Conservation (phyloP, 116 monocot genomes). For the Iris pallida region DNA sequence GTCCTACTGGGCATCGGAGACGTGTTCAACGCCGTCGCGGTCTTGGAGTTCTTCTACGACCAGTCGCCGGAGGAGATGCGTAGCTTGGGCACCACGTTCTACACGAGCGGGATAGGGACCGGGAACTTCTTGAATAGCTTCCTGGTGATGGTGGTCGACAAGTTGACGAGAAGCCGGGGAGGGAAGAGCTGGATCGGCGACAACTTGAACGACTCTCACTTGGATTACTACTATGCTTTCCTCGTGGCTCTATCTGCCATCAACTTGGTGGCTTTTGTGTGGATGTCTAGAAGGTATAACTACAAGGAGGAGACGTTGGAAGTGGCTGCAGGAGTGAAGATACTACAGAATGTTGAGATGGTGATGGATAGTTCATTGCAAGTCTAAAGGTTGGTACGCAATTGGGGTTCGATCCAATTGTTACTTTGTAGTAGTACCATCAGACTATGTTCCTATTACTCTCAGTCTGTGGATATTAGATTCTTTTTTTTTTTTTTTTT, state of each 20-base stretch:
- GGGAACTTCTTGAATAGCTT: constrained; percentile 68
- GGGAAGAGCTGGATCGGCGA: constrained; percentile 63
- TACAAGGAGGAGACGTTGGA: constrained; percentile 7
- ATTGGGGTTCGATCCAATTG: too few species aligned
- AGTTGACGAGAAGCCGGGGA: constrained; percentile 15
- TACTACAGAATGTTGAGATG: background rate
- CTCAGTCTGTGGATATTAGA: too few species aligned
- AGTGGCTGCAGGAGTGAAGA: background rate
- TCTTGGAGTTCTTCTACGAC: constrained; percentile 78
- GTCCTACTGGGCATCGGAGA: constrained; percentile 51
- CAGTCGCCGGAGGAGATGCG: constrained; percentile 66
- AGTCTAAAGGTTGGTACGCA: too few species aligned
- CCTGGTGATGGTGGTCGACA: constrained; percentile 41
- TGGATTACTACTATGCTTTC: constrained; percentile 66
- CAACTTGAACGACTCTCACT: constrained; percentile 51
- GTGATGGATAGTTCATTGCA: background rate
- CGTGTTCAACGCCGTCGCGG: constrained; percentile 47
- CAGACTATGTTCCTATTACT: too few species aligned
- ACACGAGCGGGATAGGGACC: constrained; percentile 45
- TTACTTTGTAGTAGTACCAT: too few species aligned
- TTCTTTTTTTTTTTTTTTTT: too few species aligned
- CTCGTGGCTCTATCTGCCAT: constrained; percentile 24
- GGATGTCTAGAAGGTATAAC: constrained; percentile 15
- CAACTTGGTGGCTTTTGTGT: constrained; percentile 32
- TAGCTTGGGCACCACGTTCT: constrained; percentile 70